These are phyloP conservation scores for Eucalyptus pauciflora DNA, from an alignment of 345 rosid genomes.

Conservation along the genomic window DNA sequence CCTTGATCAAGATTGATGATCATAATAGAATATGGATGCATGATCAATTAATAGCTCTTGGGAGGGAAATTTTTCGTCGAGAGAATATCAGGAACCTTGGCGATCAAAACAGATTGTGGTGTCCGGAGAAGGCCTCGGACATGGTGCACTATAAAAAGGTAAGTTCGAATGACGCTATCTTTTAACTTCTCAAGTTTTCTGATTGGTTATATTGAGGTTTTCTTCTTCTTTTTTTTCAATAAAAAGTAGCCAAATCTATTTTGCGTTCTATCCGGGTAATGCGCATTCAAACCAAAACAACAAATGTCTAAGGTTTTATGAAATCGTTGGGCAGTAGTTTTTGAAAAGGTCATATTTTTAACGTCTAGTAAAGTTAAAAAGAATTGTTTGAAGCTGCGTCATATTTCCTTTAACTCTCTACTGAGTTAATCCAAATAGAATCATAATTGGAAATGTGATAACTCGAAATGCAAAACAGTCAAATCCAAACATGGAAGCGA, in stretches of 20 bases:
- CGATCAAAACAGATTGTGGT: background rate
- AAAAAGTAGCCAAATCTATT: background rate
- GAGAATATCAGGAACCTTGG: background rate
- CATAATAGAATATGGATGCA: background rate
- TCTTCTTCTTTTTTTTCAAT: too few species aligned
- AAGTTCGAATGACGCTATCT: background rate
- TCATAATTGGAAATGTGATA: too few species aligned
- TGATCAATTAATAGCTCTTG: background rate
- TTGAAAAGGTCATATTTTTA: background rate
- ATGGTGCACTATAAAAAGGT: background rate
- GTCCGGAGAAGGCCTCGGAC: background rate
- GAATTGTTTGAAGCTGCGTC: too few species aligned
- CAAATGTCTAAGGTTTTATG: too few species aligned
- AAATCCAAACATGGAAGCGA: background rate
- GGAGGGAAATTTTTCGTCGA: background rate
- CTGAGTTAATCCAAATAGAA: too few species aligned
- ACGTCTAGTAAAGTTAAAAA: background rate
- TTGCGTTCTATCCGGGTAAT: too few species aligned
- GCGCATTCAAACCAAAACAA: too few species aligned
- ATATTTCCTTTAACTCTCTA: too few species aligned
- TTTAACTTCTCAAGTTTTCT: too few species aligned
- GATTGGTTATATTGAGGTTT: too few species aligned
- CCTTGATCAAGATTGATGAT: background rate
- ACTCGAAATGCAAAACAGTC: background rate
- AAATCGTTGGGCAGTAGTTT: too few species aligned